Base-by-base conservation (phyloP, 140 eudicot genomes). In the Erigeron philadelphicus region DNA sequence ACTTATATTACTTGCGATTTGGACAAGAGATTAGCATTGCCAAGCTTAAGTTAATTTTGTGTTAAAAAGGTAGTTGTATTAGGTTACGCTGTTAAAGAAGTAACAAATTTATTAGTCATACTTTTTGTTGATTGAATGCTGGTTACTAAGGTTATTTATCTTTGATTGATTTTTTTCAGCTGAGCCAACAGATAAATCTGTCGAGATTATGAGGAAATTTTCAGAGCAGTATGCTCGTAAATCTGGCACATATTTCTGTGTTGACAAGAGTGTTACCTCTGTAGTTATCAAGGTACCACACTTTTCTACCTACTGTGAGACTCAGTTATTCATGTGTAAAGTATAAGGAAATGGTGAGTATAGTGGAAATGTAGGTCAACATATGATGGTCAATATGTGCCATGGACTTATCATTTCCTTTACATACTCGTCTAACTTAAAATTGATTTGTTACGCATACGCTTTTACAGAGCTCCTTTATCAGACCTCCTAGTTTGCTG, bases 181-280 rank as follows among this genome's bases (percentile, higher is more conserved):
- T 44, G 98, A 89, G 55, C 98, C 98, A 3, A 68, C 96, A 0
- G 96, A 93, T 18, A 93, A 93, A 78, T 86, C 98, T 64, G 86
- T 93, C 12, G 98, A 93, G 59, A 81, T 93, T 43, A 93, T 93
- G 98, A 88, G 98, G 87, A 93, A 93, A 73, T 93, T 93, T 50
- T 93, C 98, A 31, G 98, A 93, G 85, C 96, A 93, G 80, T 93
- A 88, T 80, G 95, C 95, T 61, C 92, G 98, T 60, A 86, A 72
- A 87, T 93, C 98, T 6, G 90, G 83, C 54, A 93, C 98, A 3
- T 93, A 88, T 72, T 93, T 93, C 62, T 93, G 98, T n/a, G 87
- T 83, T 6, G 98, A 93, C 86, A 93, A 93, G 77, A 83, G 95
- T 52, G 98, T 93, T 48, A 93, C 98, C 38, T 89, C 98, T 57